Evolutionary conservation across 768 basidiomycete genomes (phyloP).

Genomic region (Suillus subaureus): DNA sequence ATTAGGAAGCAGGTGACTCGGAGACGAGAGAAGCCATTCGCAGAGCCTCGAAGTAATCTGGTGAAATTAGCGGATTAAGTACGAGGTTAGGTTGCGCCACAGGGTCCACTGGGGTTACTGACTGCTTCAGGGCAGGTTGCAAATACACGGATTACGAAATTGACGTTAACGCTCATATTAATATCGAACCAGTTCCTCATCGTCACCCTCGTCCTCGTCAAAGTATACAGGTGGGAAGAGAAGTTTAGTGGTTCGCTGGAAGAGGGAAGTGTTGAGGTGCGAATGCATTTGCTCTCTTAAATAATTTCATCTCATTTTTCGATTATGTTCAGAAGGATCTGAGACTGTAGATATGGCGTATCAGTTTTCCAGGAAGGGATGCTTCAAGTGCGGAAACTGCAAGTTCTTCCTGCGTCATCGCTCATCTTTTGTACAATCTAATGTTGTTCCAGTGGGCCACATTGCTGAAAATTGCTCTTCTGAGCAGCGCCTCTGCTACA

Average conservation of each 20-base stretch:
- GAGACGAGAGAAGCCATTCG: constrained; percentile 14
- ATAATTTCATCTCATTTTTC: constrained; percentile 16
- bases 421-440: constrained; percentile 19
- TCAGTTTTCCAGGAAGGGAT: constrained; percentile 85
- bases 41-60: constrained; percentile 5
- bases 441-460: constrained; percentile 69
- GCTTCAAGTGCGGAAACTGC: constrained; percentile 95
- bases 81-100: constrained; percentile 24
- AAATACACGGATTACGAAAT: constrained; percentile 17
- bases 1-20: constrained; percentile 4
- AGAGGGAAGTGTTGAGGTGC: constrained; percentile 75
- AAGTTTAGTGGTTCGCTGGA: constrained; percentile 65
- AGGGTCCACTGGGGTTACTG: constrained; percentile 17
- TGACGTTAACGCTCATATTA: constrained; percentile 19
- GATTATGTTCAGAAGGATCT: constrained; percentile 39
- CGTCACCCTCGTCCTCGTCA: constrained; percentile 54
- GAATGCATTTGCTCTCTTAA: constrained; percentile 14
- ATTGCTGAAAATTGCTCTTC: constrained; percentile 92
- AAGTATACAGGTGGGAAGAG: constrained; percentile 71
- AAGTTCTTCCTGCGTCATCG: constrained; percentile 36
- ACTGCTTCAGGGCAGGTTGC: constrained; percentile 36
- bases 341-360: constrained; percentile 59
- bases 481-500: constrained; percentile 89
- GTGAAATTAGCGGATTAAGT: neutral
- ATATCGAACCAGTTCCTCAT: constrained; percentile 28